Evolutionary conservation across 2,329 filamentous ascomycete species (phyloP), one percentile per base, ranked within the genome.

Genomic region (Xylariaceae sp.): DNA sequence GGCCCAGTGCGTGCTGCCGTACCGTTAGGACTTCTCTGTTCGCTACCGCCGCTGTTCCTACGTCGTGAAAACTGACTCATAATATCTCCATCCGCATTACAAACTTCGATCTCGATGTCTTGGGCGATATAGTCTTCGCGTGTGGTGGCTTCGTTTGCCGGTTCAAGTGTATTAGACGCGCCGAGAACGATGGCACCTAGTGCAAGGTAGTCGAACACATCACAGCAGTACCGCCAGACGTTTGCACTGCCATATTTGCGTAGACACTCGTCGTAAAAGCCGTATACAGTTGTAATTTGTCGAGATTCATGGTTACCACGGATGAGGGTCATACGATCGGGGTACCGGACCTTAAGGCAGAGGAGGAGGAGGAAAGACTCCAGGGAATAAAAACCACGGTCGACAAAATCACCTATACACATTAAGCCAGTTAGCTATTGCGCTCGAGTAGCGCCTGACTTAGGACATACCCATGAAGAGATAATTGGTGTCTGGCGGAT

Each of bases 251-350:
- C 93, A 68, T 97, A 97, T 75, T 97, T 97, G 48, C 93, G 83
- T 59, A 97, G 80, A 68, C 93, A 97, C 76, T 97, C 93, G 69
- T 97, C 93, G 77, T 97, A 97, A 77, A 97, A 97, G 58, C 93
- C 93, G 71, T 97, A 97, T 11, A 97, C 93, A 4, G 91, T 96
- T 18, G 93, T 97, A 62, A 97, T 97, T 73, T 97, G 93, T 54
- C 93, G 86, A 37, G 92, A 97, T 75, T 97, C 93, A 77, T 96
- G 92, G 72, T 96, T 96, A 60, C 93, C 93, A 60, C 93, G 84
- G 67, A 97, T 96, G 35, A 97, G 82, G 3, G 94, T 97, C 78
- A 97, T 97, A 64, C 94, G 91, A 73, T 97, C 92, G 47, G 93
- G 94, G 70, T 97, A 97, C 71, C 93, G 89, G 57, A 97, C 93